Evolutionary conservation across 805 yeast species (phyloP).

Genomic region (Priceomyces haplophilus): DNA sequence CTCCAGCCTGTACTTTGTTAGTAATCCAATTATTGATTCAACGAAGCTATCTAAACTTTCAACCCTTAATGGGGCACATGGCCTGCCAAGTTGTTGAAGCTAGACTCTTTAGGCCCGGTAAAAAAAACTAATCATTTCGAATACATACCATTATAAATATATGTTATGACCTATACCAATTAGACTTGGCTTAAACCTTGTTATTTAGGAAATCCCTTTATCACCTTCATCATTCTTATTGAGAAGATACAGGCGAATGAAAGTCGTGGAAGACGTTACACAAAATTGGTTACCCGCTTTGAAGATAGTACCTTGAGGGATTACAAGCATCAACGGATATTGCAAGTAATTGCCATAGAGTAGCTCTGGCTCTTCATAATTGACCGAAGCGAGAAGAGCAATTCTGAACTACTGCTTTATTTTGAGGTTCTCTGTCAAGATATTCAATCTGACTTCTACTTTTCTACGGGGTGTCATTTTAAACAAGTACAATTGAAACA

Average conservation of each 20-base stretch:
- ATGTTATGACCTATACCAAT: neutral
- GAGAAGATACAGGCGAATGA: slow-evolving; percentile 1
- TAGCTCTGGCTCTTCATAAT: too few relatives aligned
- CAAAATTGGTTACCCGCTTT: slow-evolving; percentile 1
- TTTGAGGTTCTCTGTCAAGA: too few relatives aligned
- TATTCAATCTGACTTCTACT: too few relatives aligned
- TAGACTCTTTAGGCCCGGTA: neutral
- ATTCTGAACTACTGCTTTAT: too few relatives aligned
- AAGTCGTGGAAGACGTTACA: slow-evolving; percentile 1
- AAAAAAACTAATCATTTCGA: neutral
- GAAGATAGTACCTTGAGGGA: neutral
- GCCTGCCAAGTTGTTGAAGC: neutral
- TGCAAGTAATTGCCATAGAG: too few relatives aligned
- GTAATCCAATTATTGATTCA: slow-evolving; percentile 2
- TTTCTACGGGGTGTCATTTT: too few relatives aligned
- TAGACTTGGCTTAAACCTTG: slow-evolving; percentile 1
- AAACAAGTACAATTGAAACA: too few relatives aligned
- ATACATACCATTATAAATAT: slow-evolving; percentile 9
- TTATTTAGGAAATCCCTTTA: slow-evolving; percentile 4
- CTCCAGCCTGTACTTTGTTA: slow-evolving; percentile 72
- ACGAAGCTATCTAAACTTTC: neutral
- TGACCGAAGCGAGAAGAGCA: too few relatives aligned
- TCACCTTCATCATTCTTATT: neutral
- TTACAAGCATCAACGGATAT: too few relatives aligned
- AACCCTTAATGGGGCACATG: neutral